Conservation (phyloP, 2,329 filamentous ascomycete genomes). For the Neospermospora avenae region DNA sequence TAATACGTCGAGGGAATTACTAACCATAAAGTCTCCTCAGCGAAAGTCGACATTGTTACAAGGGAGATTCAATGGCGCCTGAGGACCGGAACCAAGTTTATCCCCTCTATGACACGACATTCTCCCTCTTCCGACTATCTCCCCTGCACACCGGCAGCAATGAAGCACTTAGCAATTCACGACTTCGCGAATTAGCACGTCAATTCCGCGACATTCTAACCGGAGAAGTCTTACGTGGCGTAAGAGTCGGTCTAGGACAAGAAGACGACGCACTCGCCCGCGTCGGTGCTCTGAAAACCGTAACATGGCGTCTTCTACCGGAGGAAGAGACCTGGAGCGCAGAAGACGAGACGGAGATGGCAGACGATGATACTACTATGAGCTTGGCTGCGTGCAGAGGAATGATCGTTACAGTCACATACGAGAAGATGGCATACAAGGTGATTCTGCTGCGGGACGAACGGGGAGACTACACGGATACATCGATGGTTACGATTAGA, state of each 20-base stretch:
- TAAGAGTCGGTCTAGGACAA: conserved; percentile 40
- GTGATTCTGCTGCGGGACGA: conserved; percentile 29
- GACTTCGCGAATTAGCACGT: conserved; percentile 38
- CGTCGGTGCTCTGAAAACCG: conserved; percentile 41
- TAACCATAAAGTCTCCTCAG: neutral
- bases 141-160: conserved; percentile 41
- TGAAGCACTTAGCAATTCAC: conserved; percentile 34
- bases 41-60: neutral
- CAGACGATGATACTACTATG: conserved; percentile 21
- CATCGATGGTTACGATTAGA: conserved; percentile 14
- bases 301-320: conserved; percentile 41
- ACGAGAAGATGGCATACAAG: conserved; percentile 32
- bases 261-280: conserved; percentile 36
- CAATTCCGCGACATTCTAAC: conserved; percentile 42
- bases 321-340: conserved; percentile 38
- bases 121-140: conserved; percentile 43
- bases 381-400: conserved; percentile 21
- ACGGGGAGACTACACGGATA: conserved; percentile 8
- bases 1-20: too few relatives aligned
- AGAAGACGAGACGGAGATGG: conserved; percentile 18
- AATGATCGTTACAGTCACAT: conserved; percentile 28
- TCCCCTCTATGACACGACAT: conserved; percentile 45
- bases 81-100: conserved; percentile 27
- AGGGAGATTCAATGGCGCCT: conserved; percentile 15
- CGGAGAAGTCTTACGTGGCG: conserved; percentile 44